Evolutionary conservation across 768 basidiomycete genomes (phyloP), one percentile per base, ranked within the genome.

Genomic region (Kwoniella dendrophila): DNA sequence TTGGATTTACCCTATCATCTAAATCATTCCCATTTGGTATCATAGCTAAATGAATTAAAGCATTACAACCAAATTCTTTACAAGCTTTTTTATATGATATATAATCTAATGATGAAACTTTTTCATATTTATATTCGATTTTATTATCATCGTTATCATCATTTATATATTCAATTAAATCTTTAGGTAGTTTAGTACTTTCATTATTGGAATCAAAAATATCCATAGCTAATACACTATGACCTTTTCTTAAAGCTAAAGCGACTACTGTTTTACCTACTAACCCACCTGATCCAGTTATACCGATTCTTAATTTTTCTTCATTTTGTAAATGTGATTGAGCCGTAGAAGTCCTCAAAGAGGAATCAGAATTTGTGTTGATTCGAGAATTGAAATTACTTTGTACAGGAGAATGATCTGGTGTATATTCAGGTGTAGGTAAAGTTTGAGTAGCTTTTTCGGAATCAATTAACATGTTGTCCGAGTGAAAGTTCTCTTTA

Each of bases 11-110:
- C n/a, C 53, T 38, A n/a, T 14, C 52, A 43, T 62, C 60, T 14
- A 54, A 8, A 24, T 60, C 59, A 14, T 40, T 20, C 18, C 51
- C 49, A 32, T 53, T 60, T 24, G 41, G 36, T 22, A 55, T 52
- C 38, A 66, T 74, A 29, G 70, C 74, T 4, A 77, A 63, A 58
- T 77, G 76, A 2, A 77, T 63, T 11, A 77, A 34, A 7, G 64
- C 76, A 41, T 70, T 59, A 59, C 70, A 72, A 16, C 68, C 67
- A 26, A 14, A 34, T 27, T 59, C 36, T 18, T 59, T 34, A 5
- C 66, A 55, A 4, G 67, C 67, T 7, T 8, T n/a, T 14, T 59
- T 56, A 43, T 66, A 66, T 4, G 54, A 62, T 6, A 58, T 50
- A 41, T 66, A 71, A 30, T 73, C 63, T 29, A 33, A 48, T 20